phyloP scores from a whole-genome alignment of 2,329 filamentous ascomycete species.

The Cercospora brassicicola region DNA sequence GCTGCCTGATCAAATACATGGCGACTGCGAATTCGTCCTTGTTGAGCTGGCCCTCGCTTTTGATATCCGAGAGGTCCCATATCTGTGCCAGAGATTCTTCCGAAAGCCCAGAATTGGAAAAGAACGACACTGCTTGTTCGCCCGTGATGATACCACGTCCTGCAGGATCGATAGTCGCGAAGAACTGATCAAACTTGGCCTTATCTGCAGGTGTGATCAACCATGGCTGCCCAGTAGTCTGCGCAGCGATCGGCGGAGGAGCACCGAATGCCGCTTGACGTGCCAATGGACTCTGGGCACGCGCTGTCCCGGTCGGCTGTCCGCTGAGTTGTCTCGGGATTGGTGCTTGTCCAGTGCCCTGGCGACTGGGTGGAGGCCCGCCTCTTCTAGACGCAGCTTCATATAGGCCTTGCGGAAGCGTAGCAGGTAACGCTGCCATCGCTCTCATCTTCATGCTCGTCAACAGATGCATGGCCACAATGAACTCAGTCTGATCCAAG shows the following conservation, averaged over 20 bases:
- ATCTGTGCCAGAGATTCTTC: slow-evolving; percentile 91
- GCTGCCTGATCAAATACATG: slow-evolving; percentile 93
- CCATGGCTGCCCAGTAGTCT: slow-evolving; percentile 70
- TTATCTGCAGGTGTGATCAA: slow-evolving; percentile 81
- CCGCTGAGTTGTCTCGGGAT: slow-evolving; percentile 84
- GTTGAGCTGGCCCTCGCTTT: slow-evolving; percentile 79
- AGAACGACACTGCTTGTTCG: slow-evolving; percentile 90
- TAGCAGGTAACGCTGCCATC: slow-evolving; percentile 74
- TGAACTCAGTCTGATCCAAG: slow-evolving; percentile 85
- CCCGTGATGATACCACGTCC: slow-evolving; percentile 84
- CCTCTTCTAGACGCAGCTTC: slow-evolving; percentile 79
- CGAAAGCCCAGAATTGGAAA: slow-evolving; percentile 84
- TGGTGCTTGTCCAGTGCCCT: slow-evolving; percentile 43
- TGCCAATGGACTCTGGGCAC: slow-evolving; percentile 61
- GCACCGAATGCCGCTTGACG: slow-evolving; percentile 51
- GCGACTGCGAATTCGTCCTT: slow-evolving; percentile 94
- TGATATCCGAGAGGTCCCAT: slow-evolving; percentile 95
- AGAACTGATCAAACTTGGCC: slow-evolving; percentile 78
- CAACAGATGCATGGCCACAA: slow-evolving; percentile 96
- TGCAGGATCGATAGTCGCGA: slow-evolving; percentile 76
- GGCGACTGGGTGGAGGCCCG: slow-evolving; percentile 44
- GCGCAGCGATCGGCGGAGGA: slow-evolving; percentile 52
- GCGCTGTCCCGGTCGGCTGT: slow-evolving; percentile 45
- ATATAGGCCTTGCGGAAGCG: slow-evolving; percentile 80
- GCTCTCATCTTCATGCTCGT: slow-evolving; percentile 85